Conservation (phyloP, 768 basidiomycete species). For the Leccinum boreale region DNA sequence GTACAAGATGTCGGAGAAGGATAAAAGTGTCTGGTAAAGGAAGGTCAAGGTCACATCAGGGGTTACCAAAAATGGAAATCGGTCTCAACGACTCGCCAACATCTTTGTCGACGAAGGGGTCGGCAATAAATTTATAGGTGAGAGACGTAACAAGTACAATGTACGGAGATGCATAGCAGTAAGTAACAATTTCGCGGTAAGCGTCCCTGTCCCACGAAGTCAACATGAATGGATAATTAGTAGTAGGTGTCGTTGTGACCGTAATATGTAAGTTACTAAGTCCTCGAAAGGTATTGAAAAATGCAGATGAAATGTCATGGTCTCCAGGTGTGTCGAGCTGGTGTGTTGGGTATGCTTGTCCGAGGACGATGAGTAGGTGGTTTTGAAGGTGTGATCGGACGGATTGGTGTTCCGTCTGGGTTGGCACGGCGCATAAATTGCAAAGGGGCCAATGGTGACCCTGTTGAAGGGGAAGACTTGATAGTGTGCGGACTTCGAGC, state of each 20-base stretch:
- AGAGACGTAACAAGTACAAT: conserved; percentile 25
- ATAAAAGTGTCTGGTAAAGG: neutral
- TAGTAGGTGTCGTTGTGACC: conserved; percentile 12
- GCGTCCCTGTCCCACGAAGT: conserved; percentile 26
- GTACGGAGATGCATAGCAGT: conserved; percentile 19
- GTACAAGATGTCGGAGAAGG: neutral
- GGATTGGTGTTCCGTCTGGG: conserved; percentile 46
- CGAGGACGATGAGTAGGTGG: conserved; percentile 43
- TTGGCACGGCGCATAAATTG: conserved; percentile 86
- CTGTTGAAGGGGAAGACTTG: conserved; percentile 54
- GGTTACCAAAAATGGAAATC: conserved; percentile 14
- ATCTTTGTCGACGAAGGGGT: neutral
- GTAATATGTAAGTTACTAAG: conserved; percentile 12
- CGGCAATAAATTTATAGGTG: conserved; percentile 13
- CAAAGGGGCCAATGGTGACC: conserved; percentile 74
- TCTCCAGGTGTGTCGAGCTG: conserved; percentile 60
- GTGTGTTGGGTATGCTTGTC: conserved; percentile 40
- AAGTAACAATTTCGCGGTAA: conserved; percentile 20
- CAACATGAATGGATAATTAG: conserved; percentile 32
- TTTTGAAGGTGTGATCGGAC: conserved; percentile 68
- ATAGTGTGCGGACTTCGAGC: conserved; percentile 45
- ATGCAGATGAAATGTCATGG: conserved; percentile 41
- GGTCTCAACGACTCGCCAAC: neutral
- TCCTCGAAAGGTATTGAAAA: conserved; percentile 13
- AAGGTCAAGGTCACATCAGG: neutral